phyloP scores from a whole-genome alignment of 1,139 yeast genomes.

The Zygosaccharomyces sapae region DNA sequence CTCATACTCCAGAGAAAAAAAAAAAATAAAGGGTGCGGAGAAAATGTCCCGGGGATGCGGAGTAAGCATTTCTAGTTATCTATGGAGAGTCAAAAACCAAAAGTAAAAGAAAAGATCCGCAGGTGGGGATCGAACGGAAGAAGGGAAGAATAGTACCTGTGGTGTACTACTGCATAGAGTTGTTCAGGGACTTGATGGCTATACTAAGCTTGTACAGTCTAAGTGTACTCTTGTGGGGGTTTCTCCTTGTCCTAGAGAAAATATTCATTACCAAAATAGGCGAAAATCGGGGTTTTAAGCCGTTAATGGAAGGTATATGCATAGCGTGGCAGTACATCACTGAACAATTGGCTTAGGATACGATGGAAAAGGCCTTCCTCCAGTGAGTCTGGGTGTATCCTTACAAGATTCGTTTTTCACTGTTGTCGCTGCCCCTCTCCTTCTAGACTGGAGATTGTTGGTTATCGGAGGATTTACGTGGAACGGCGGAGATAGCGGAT shows the following conservation, averaged over 20 bases:
- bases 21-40: neutral
- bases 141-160: neutral
- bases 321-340: too few relatives aligned
- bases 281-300: too few relatives aligned
- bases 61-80: neutral
- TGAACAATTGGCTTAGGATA: too few relatives aligned
- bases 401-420: neutral
- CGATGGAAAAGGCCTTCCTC: too few relatives aligned
- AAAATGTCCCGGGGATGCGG: conserved; percentile 4
- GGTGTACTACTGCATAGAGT: neutral
- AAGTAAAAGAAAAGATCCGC: neutral
- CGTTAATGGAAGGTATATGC: too few relatives aligned
- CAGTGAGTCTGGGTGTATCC: too few relatives aligned
- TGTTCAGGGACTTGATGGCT: neutral
- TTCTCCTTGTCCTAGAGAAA: neutral
- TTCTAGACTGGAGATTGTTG: neutral
- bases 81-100: neutral
- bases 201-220: too few relatives aligned
- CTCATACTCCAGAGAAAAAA: neutral
- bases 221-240: neutral
- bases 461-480: neutral
- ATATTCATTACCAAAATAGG: too few relatives aligned
- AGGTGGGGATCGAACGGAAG: neutral
- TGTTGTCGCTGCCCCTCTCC: too few relatives aligned
- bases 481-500: neutral